These are phyloP conservation scores for Brettanomyces custersianus DNA, from an alignment of 805 yeast species.

Conservation along the genomic window DNA sequence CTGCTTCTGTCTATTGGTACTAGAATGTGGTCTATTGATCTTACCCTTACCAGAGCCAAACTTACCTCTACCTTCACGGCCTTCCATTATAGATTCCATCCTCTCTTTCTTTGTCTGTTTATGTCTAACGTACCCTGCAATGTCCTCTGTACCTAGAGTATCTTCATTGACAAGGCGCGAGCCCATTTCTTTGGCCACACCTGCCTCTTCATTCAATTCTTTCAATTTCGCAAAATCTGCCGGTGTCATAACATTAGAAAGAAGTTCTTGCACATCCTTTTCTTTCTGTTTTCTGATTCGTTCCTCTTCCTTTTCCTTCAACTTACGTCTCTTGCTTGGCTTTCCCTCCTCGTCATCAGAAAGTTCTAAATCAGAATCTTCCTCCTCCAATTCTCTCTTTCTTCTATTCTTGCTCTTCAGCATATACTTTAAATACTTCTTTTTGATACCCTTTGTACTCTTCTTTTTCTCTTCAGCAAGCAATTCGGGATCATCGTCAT, in stretches of 20 bases:
- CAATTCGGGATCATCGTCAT: slow-evolving; percentile 25
- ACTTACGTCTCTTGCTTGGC: slow-evolving; percentile 21
- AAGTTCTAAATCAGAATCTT: slow-evolving; percentile 44
- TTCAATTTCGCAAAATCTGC: slow-evolving; percentile 96
- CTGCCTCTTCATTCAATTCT: slow-evolving; percentile 78
- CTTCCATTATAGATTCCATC: slow-evolving; percentile 78
- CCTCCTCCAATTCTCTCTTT: slow-evolving; percentile 22
- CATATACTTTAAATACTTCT: slow-evolving; percentile 26
- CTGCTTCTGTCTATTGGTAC: slow-evolving; percentile 93
- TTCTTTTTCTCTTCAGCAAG: slow-evolving; percentile 19
- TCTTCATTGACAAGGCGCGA: slow-evolving; percentile 59
- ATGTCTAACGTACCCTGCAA: slow-evolving; percentile 72
- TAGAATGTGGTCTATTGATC: slow-evolving; percentile 68
- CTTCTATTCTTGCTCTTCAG: slow-evolving; percentile 21
- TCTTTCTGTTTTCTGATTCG: slow-evolving; percentile 30
- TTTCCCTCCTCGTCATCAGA: slow-evolving; percentile 31
- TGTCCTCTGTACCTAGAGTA: slow-evolving; percentile 65
- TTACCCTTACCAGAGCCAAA: slow-evolving; percentile 85
- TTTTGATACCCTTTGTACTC: slow-evolving; percentile 23
- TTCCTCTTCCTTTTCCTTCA: slow-evolving; percentile 9
- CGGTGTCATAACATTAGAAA: slow-evolving; percentile 67
- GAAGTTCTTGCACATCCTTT: slow-evolving; percentile 45
- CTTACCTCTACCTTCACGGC: slow-evolving; percentile 86
- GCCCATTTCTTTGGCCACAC: slow-evolving; percentile 73
- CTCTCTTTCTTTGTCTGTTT: slow-evolving; percentile 88